Evolutionary conservation across 1,284 basidiomycete species (phyloP).

Genomic region (Rhodotorula sp.): DNA sequence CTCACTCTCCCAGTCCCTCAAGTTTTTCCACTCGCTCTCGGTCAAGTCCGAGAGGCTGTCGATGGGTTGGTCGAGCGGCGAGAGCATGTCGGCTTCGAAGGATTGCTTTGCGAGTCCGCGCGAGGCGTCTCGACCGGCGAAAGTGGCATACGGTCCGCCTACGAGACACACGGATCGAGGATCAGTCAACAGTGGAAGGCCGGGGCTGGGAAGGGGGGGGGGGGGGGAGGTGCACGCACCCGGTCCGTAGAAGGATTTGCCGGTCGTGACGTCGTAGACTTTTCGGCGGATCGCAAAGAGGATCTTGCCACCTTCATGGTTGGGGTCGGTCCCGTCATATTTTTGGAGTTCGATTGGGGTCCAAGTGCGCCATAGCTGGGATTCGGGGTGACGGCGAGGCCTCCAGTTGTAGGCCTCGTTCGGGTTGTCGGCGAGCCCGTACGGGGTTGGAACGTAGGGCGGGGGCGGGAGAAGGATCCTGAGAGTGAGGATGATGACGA

Average conservation of each 20-base stretch:
- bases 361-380: conserved; percentile 40
- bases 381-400: conserved; percentile 25
- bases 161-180: neutral
- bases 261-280: conserved; percentile 44
- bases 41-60: conserved; percentile 43
- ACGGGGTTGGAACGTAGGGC: conserved; percentile 15
- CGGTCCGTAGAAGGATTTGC: conserved; percentile 43
- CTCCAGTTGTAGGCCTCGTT: conserved; percentile 42
- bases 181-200: neutral
- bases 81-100: conserved; percentile 45
- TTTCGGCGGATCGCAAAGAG: conserved; percentile 44
- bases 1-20: conserved; percentile 44
- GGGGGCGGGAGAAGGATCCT: conserved; percentile 33
- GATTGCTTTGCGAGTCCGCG: conserved; percentile 45
- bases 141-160: conserved; percentile 40
- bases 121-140: conserved; percentile 46
- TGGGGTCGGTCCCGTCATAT: conserved; percentile 38
- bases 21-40: conserved; percentile 41
- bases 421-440: conserved; percentile 22
- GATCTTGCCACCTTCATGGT: conserved; percentile 19
- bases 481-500: conserved; percentile 31
- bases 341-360: conserved; percentile 38
- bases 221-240: conserved; percentile 20
- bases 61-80: conserved; percentile 42
- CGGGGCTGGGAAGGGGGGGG: neutral